A percentile compares a stretch with the other conserved stretches of the same genome.
Evolutionary conservation across 768 basidiomycete genomes (phyloP).

Genomic region (Termitomyces sp.): DNA sequence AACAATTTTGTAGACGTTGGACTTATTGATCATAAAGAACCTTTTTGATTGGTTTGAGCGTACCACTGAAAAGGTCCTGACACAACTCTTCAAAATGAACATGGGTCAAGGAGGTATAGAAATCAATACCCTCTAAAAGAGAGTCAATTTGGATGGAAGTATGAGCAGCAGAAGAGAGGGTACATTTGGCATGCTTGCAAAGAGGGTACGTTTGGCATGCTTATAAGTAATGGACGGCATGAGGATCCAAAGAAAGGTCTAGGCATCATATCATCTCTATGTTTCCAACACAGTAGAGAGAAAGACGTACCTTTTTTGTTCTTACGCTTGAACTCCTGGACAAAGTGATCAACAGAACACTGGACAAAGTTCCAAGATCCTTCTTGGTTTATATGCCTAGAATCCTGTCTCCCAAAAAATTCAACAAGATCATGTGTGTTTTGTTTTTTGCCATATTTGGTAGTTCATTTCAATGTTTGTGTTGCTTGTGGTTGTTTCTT

Average conservation of each 20-base stretch:
- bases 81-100: slow-evolving; percentile 97
- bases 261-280: background rate
- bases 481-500: too few relatives aligned
- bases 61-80: slow-evolving; percentile 92
- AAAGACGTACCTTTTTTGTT: slow-evolving; percentile 79
- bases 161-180: slow-evolving; percentile 93
- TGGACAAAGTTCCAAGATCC: slow-evolving; percentile 99
- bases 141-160: slow-evolving; percentile 99
- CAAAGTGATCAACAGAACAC: slow-evolving; percentile 95
- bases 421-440: too few relatives aligned
- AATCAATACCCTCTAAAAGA: slow-evolving; percentile 95
- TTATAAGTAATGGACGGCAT: slow-evolving; percentile 97
- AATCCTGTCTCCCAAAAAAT: too few relatives aligned
- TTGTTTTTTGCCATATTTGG: too few relatives aligned
- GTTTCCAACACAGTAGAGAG: background rate
- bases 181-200: slow-evolving; percentile 98
- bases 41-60: slow-evolving; percentile 95
- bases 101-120: slow-evolving; percentile 97
- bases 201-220: too few relatives aligned
- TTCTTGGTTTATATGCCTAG: too few relatives aligned
- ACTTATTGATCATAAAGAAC: slow-evolving; percentile 98
- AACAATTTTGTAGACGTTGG: slow-evolving; percentile 94
- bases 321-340: slow-evolving; percentile 96
- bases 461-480: too few relatives aligned
- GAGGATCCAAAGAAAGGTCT: slow-evolving; percentile 89